Percentiles rank a stretch among this genome's conserved stretches.
phyloP scores from a whole-genome alignment of 305 asterid species.

The Solanum aculeatissimum region DNA sequence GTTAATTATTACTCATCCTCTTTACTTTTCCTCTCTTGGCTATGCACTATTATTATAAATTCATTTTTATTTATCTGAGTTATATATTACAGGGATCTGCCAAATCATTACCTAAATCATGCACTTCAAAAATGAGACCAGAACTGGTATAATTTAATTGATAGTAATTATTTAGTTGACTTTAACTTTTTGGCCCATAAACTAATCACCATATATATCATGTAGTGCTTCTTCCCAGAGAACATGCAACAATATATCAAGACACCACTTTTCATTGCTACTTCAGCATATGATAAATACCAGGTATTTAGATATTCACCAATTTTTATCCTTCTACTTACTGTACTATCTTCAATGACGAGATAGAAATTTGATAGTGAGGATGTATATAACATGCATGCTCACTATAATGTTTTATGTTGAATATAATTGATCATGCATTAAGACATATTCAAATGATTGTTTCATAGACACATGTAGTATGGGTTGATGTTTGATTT shows the following conservation, averaged over 20 bases:
- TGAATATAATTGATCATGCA: not conserved
- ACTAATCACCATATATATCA: not conserved
- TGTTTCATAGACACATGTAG: no score
- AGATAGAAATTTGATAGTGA: not conserved
- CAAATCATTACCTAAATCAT: constrained; percentile 37
- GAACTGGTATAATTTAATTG: constrained; percentile 31
- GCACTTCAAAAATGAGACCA: constrained; percentile 53
- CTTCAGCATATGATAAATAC: not conserved
- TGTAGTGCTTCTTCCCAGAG: constrained; percentile 74
- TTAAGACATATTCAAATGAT: not conserved
- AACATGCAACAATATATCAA: constrained; percentile 23
- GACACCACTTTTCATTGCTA: constrained; percentile 50
- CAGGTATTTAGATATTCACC: not conserved
- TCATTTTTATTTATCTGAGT: not conserved
- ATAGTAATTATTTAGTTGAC: not conserved
- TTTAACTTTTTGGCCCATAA: not conserved
- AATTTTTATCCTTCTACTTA: not conserved
- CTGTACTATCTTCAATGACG: not conserved
- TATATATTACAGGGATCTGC: constrained; percentile 48
- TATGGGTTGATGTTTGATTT: not conserved
- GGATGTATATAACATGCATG: not conserved
- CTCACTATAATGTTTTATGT: not conserved
- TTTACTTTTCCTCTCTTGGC: not conserved
- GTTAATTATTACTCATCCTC: not conserved
- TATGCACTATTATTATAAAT: not conserved